Conservation (phyloP, 352 stramenopile genomes). For the Phytopythium cucurbitacearum region DNA sequence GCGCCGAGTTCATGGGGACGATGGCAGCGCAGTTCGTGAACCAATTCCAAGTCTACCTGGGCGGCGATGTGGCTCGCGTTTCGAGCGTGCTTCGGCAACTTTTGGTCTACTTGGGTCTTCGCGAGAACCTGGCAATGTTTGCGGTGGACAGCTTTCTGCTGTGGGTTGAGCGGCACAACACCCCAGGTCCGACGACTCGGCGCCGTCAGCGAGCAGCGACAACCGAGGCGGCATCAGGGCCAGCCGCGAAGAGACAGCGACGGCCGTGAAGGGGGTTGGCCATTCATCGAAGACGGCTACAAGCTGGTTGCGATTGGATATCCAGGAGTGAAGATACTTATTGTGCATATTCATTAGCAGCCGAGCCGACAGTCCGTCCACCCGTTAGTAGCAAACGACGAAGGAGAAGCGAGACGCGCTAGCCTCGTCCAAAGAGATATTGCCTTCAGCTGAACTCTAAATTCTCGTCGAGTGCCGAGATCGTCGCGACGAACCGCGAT, state of each 20-base stretch:
- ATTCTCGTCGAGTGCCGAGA: no score
- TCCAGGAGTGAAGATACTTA: no score
- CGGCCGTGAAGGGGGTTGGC: constrained; percentile 7
- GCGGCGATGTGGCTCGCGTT: constrained; percentile 24
- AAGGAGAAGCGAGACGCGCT: no score
- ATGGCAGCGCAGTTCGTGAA: constrained; percentile 52
- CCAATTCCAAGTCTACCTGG: constrained; percentile 28
- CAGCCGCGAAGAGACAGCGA: constrained; percentile 28
- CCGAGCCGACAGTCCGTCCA: background rate
- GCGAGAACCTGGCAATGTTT: constrained; percentile 39
- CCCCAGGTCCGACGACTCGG: background rate
- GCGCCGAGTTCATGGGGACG: constrained; percentile 39
- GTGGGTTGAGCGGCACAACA: constrained; percentile 17
- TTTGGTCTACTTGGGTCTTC: constrained; percentile 33
- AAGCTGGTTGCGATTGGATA: background rate
- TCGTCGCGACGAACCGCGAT: background rate
- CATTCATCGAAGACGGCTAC: background rate
- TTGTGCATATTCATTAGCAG: background rate
- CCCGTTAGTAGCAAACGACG: no score
- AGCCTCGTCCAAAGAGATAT: no score
- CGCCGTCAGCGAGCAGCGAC: constrained; percentile 14
- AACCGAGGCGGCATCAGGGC: constrained; percentile 3
- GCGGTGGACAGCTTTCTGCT: constrained; percentile 33
- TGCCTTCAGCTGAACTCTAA: no score
- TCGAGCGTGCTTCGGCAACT: constrained; percentile 30